Evolutionary conservation across 1,139 yeast genomes (phyloP).

Genomic region (Saccharomyces pastorianus): DNA sequence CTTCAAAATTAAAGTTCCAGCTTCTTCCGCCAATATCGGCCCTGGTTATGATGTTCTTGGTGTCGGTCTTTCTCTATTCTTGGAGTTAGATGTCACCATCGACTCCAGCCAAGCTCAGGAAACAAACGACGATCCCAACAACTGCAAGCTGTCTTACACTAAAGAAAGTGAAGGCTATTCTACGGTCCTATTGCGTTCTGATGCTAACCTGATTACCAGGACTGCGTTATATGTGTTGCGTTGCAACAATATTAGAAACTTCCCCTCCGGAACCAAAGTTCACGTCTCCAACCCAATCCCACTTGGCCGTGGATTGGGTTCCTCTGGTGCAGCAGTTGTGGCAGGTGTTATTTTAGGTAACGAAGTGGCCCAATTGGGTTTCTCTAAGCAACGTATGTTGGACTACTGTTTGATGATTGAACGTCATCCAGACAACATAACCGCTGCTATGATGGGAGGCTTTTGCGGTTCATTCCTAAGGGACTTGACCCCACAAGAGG

Average conservation of each 20-base stretch:
- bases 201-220: slow-evolving; percentile 76
- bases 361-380: slow-evolving; percentile 65
- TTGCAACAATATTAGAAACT: slow-evolving; percentile 62
- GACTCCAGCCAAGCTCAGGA: slow-evolving; percentile 43
- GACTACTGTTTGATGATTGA: slow-evolving; percentile 96
- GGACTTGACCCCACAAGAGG: slow-evolving; percentile 64
- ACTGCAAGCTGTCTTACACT: slow-evolving; percentile 63
- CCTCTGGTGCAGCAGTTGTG: slow-evolving; percentile 98
- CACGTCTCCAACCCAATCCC: slow-evolving; percentile 88
- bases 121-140: slow-evolving; percentile 52
- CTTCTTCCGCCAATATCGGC: slow-evolving; percentile 95
- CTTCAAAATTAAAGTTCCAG: slow-evolving; percentile 72
- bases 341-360: slow-evolving; percentile 93
- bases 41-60: slow-evolving; percentile 98
- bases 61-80: slow-evolving; percentile 67
- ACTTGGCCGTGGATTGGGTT: slow-evolving; percentile 91
- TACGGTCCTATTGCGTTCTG: slow-evolving; percentile 69
- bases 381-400: slow-evolving; percentile 72
- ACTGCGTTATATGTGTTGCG: slow-evolving; percentile 87
- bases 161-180: slow-evolving; percentile 67
- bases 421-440: slow-evolving; percentile 95
- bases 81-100: slow-evolving; percentile 59
- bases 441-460: slow-evolving; percentile 99
- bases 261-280: slow-evolving; percentile 79
- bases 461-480: slow-evolving; percentile 91